Percentiles rank a stretch among this genome's conserved stretches.
These are phyloP conservation scores for Dalbergia oliveri DNA, from an alignment of 306 rosid species.

Conservation along the genomic window DNA sequence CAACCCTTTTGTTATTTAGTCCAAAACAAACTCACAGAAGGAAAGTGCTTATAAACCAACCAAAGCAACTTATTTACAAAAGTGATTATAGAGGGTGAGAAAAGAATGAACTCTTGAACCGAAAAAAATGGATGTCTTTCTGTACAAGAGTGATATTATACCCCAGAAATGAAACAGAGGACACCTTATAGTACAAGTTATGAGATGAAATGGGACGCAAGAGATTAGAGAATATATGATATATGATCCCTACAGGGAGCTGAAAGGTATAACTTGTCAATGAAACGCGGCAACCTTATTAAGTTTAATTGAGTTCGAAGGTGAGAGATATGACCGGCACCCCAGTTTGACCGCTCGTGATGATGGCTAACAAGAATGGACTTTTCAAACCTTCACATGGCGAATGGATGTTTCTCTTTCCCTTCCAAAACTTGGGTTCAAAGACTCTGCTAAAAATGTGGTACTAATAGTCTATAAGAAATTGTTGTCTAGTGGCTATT, in stretches of 20 bases:
- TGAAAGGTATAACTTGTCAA: slow-evolving; percentile 42
- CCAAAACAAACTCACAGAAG: background rate
- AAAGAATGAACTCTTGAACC: background rate
- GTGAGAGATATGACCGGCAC: slow-evolving; percentile 16
- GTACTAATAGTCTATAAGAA: no score
- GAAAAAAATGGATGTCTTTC: background rate
- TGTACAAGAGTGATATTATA: slow-evolving; percentile 28
- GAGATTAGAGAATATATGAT: background rate
- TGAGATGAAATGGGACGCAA: background rate
- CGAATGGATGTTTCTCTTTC: slow-evolving; percentile 22
- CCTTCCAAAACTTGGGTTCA: background rate
- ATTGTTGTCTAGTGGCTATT: no score
- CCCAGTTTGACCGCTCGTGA: slow-evolving; percentile 58
- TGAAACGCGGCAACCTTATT: slow-evolving; percentile 16
- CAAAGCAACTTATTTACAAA: background rate
- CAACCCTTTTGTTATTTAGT: background rate
- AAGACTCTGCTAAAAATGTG: background rate
- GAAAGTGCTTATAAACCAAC: slow-evolving; percentile 15
- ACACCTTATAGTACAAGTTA: slow-evolving; percentile 13
- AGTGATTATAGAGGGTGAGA: background rate
- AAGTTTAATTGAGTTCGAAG: slow-evolving; percentile 35
- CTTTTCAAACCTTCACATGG: slow-evolving; percentile 52
- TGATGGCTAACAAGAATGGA: slow-evolving; percentile 43
- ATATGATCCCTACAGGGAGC: background rate
- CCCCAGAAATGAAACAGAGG: slow-evolving; percentile 38